phyloP scores from a whole-genome alignment of 495 filamentous ascomycete genomes.

The Neurospora cerealis region DNA sequence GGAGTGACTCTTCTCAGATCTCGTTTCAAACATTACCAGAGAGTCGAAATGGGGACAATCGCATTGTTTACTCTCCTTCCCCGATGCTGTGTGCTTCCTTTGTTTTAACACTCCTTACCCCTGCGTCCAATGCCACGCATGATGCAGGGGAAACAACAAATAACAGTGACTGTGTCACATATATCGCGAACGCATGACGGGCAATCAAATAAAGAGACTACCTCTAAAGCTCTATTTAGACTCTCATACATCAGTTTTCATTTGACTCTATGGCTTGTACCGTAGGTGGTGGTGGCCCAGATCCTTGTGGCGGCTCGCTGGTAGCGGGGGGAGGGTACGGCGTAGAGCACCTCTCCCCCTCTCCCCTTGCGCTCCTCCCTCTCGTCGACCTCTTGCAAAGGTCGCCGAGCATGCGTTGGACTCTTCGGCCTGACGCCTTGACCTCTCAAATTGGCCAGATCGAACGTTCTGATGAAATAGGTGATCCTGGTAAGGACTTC shows the following conservation, averaged over 20 bases:
- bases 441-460: constrained; percentile 25
- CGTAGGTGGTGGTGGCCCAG: constrained; percentile 6
- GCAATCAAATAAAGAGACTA: neutral
- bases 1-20: neutral
- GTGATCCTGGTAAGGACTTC: neutral
- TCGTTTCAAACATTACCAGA: neutral
- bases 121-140: neutral
- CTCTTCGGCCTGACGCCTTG: constrained; percentile 24
- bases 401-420: constrained; percentile 37
- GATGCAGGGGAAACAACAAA: neutral
- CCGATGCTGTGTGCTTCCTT: neutral
- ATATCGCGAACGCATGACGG: neutral
- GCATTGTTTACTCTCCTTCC: neutral
- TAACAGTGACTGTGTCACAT: neutral
- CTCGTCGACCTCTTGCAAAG: constrained; percentile 15
- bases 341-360: neutral
- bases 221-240: neutral
- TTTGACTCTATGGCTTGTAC: constrained; percentile 3
- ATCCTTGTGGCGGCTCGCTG: constrained; percentile 9
- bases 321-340: constrained; percentile 12
- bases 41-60: neutral
- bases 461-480: neutral
- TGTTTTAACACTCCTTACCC: neutral
- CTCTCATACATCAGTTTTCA: neutral
- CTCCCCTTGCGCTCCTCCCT: neutral